Conservation (phyloP, 176 grass and related monocot genomes). For the Tillandsia fasciculata region DNA sequence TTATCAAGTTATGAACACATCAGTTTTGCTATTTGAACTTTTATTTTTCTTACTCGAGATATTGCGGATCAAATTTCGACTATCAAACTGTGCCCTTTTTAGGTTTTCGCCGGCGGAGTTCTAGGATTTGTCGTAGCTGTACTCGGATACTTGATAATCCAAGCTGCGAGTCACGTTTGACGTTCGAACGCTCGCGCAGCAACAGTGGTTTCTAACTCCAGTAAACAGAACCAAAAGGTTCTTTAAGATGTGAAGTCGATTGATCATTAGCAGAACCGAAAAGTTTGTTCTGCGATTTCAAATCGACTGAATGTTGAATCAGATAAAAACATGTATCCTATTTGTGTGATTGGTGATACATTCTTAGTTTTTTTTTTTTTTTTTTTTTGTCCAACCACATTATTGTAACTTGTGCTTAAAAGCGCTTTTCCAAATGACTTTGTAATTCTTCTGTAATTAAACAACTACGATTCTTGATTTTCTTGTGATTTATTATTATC, state of each 20-base stretch:
- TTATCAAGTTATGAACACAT: background rate
- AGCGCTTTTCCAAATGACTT: background rate
- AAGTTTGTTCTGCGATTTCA: background rate
- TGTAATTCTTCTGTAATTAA: background rate
- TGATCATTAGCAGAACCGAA: background rate
- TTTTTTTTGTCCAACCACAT: background rate
- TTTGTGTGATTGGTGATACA: background rate
- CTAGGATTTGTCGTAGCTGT: conserved; percentile 68
- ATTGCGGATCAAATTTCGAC: background rate
- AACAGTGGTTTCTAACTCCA: conserved; percentile 5
- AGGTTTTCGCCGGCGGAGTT: conserved; percentile 61
- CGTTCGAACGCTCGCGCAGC: background rate
- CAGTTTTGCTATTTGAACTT: background rate
- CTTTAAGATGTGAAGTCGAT: conserved; percentile 8
- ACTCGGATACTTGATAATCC: conserved; percentile 44
- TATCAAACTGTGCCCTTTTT: background rate
- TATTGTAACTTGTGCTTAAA: background rate
- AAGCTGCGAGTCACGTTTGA: conserved; percentile 37
- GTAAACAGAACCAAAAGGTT: conserved; percentile 13
- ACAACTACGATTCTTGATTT: background rate
- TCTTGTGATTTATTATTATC: background rate
- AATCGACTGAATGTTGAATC: background rate
- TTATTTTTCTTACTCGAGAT: background rate
- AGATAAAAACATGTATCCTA: background rate
- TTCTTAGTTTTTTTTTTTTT: background rate